Conservation (phyloP, 495 filamentous ascomycete species). For the Penicillium argentinense region DNA sequence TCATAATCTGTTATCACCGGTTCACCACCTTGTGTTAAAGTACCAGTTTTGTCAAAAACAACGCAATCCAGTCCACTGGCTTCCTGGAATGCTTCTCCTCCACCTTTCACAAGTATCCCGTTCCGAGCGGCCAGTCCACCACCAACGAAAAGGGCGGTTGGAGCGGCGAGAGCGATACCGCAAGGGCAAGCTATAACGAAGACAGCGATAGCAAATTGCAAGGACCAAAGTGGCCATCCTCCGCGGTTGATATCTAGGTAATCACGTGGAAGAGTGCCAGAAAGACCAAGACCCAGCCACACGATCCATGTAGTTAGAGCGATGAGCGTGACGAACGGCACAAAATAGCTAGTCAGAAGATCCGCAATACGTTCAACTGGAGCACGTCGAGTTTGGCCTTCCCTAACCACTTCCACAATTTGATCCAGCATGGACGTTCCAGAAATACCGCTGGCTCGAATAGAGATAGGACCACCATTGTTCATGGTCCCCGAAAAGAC, state of each 20-base stretch:
- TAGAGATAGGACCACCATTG: too few species aligned
- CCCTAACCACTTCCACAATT: constrained; percentile 84
- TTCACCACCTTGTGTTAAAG: constrained; percentile 81
- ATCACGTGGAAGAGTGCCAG: constrained; percentile 62
- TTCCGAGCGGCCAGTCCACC: constrained; percentile 82
- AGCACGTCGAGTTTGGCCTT: constrained; percentile 84
- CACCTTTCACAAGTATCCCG: constrained; percentile 92
- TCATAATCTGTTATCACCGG: constrained; percentile 74
- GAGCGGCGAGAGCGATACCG: constrained; percentile 86
- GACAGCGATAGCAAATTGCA: constrained; percentile 91
- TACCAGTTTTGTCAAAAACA: constrained; percentile 97
- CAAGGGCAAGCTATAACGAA: constrained; percentile 96
- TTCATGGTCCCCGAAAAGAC: too few species aligned
- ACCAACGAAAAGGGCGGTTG: constrained; percentile 91
- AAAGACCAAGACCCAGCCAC: constrained; percentile 76
- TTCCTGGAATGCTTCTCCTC: constrained; percentile 96
- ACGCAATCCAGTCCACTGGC: constrained; percentile 82
- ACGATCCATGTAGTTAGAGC: constrained; percentile 80
- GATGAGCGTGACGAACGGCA: constrained; percentile 78
- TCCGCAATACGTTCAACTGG: constrained; percentile 87
- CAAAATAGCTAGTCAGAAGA: constrained; percentile 81
- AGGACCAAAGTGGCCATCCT: constrained; percentile 84
- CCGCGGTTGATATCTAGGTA: constrained; percentile 71
- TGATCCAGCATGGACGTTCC: constrained; percentile 89
- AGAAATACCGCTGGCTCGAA: constrained; percentile 65